Percentiles rank a stretch among this genome's conserved stretches.
Evolutionary conservation across 2,329 filamentous ascomycete genomes (phyloP).

Genomic region (Aureobasidium sp.): DNA sequence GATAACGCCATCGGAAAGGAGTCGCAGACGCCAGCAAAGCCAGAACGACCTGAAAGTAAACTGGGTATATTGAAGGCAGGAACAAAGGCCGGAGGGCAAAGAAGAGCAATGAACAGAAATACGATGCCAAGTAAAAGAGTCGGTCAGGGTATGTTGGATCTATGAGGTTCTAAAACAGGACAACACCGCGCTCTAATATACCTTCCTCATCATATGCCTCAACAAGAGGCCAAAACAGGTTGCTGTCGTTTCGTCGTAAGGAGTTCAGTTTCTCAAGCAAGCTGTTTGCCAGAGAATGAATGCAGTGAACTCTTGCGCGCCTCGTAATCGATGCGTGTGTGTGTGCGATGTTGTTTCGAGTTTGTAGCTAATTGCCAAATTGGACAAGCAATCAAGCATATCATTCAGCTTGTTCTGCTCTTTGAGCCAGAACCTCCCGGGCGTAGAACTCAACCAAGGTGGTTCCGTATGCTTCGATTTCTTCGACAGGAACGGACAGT

Average conservation of each 20-base stretch:
- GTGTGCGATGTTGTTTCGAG: not conserved
- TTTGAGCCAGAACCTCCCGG: slow-evolving; percentile 70
- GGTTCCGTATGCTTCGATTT: slow-evolving; percentile 92
- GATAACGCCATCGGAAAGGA: not conserved
- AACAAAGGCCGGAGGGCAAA: not conserved
- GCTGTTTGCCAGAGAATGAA: not conserved
- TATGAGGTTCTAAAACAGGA: slow-evolving; percentile 12
- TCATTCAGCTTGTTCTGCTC: slow-evolving; percentile 24
- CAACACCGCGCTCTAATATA: slow-evolving; percentile 14
- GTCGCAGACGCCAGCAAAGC: not conserved
- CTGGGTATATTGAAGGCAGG: not conserved
- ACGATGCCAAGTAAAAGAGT: slow-evolving; percentile 1
- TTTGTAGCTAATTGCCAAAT: not conserved
- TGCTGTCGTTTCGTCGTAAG: slow-evolving; percentile 12
- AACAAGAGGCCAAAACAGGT: slow-evolving; percentile 11
- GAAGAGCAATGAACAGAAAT: not conserved
- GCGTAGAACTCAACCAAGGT: slow-evolving; percentile 99
- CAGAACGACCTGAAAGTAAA: not conserved
- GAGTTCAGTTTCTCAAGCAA: not conserved
- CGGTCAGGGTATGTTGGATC: slow-evolving; percentile 8
- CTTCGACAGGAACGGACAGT: slow-evolving; percentile 85
- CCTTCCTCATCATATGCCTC: slow-evolving; percentile 5
- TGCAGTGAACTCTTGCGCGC: not conserved
- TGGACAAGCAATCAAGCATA: slow-evolving; percentile 25
- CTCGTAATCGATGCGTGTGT: not conserved